Base-by-base conservation (phyloP, 225 moss, liverwort and hornwort species). In the Marchantia paleacea region DNA sequence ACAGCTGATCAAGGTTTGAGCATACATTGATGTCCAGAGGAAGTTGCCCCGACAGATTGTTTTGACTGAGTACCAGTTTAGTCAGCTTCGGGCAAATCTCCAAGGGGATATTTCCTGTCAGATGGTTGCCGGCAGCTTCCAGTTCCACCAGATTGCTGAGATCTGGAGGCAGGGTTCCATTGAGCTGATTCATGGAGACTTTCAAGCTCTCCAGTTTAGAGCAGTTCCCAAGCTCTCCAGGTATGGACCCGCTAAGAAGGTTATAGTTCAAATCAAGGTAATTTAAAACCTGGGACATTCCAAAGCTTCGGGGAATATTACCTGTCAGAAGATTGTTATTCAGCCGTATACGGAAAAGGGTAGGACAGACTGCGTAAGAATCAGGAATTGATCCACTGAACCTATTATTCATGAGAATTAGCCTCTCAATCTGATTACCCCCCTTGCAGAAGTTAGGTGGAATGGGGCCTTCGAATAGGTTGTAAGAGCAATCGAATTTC, bases 171-270 rank as follows among this genome's bases (percentile, higher is more conserved):
- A 88, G 18, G 10, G 28, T 48, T 70, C 88, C 88, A 31, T 47
- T 80, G 18, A 88, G 67, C 72, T 80, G 81, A 62, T 88, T 88
- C 2, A 74, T 52, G 10, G 78, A 78, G 18, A 88, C 75, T 26
- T 55, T 78, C 75, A 88, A 64, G n/a, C 51, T 70, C n/a, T 26
- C 19, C 0, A 88, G 83, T 69, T 76, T 64, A 12, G 81, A 80
- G 66, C 88, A 84, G 31, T 55, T 81, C 69, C 79, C 85, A 63
- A 88, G 73, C 48, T 79, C 83, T 25, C 55, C 67, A 18, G 88
- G 88, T 62, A 88, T 86, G 9, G 60, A n/a, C 31, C 88, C 88
- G 7, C 79, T 80, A 31, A 88, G 85, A 69, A 68, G 55, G 77
- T 88, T 88, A 10, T 77, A 6, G 25, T 65, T 79, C 55, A 88